These are phyloP conservation scores for Boletus tylopilopsis DNA, from an alignment of 768 basidiomycete genomes.

Conservation along the genomic window DNA sequence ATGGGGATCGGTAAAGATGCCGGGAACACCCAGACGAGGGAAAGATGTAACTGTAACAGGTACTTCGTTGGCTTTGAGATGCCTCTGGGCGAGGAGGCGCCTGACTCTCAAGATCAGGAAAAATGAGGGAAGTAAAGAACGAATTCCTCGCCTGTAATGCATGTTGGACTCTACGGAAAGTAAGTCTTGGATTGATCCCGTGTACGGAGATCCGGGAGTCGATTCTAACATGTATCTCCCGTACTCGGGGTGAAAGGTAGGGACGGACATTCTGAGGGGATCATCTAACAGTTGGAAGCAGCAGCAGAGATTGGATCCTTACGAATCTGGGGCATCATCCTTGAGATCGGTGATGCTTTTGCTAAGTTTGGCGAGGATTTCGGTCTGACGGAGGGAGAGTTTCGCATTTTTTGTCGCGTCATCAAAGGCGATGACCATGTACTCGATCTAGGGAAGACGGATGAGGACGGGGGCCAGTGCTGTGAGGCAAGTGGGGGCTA, in stretches of 20 bases:
- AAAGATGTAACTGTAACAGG: slow-evolving; percentile 95
- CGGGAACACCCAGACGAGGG: slow-evolving; percentile 85
- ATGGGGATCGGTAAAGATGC: slow-evolving; percentile 90
- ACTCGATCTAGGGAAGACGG: slow-evolving; percentile 68
- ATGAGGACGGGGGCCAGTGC: slow-evolving; percentile 9
- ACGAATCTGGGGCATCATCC: slow-evolving; percentile 50
- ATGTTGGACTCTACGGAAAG: slow-evolving; percentile 92
- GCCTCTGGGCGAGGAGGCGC: slow-evolving; percentile 76
- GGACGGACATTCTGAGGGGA: slow-evolving; percentile 58
- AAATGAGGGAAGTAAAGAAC: neutral
- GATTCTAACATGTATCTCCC: slow-evolving; percentile 99
- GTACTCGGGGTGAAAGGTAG: slow-evolving; percentile 97
- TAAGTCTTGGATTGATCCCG: slow-evolving; percentile 80
- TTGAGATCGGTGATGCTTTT: slow-evolving; percentile 64
- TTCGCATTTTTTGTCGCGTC: slow-evolving; percentile 73
- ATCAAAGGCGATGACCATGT: slow-evolving; percentile 90
- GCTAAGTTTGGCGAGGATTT: slow-evolving; percentile 81
- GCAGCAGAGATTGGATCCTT: slow-evolving; percentile 25
- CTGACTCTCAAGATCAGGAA: slow-evolving; percentile 37
- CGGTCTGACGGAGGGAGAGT: slow-evolving; percentile 91
- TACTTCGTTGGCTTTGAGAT: slow-evolving; percentile 81
- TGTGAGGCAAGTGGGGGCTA: slow-evolving; percentile 32
- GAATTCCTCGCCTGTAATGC: slow-evolving; percentile 70
- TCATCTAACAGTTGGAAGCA: neutral
- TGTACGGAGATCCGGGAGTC: slow-evolving; percentile 94